Evolutionary conservation across 2,329 filamentous ascomycete genomes (phyloP), one percentile per base, ranked within the genome.

Genomic region (Pseudogymnoascus sp.): DNA sequence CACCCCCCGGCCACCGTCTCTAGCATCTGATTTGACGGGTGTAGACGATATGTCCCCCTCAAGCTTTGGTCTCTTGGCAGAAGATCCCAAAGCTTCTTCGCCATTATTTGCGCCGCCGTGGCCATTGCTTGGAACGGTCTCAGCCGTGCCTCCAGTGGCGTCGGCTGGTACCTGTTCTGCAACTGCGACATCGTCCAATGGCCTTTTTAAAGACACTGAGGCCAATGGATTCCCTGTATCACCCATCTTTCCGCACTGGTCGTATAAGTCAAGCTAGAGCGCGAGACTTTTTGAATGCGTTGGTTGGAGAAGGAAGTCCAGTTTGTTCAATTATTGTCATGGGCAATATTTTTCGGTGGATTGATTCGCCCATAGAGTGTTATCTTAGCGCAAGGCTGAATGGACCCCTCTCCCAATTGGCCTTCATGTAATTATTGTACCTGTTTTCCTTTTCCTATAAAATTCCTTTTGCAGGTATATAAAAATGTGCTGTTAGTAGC

Each of bases 31-130:
- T 22, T 55, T 55, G 28, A 33, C 28, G 5, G 65, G 33, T 23
- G 38, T 25, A 23, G 12, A 45, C 36, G 52, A 19, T 9, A 9
- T 8, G 5, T 63, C 61, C 25, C 63, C 71, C 30, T 82, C 79
- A 60, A 83, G 72, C 74, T 83, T 89, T 67, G 82, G 76, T 69
- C 84, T 81, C 76, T 89, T 89, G 60, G 81, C 74, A 39, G 82
- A 78, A 63, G 80, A 79, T 60, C 75, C 73, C 11, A 70, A 64
- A 49, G 60, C 35, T 25, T 33, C 49, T 55, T 55, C 49, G 9
- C 16, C 49, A 55, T 55, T 55, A 5, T 55, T 4, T 35, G 49
- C 49, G 49, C 49, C 49, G 49, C 49, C 49, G 28, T 22, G 49
- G 28, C 49, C 49, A 55, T 55, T 55, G 49, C 49, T 33, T 33